Conservation (phyloP, 2,329 filamentous ascomycete species). For the Xylaria polymorpha region DNA sequence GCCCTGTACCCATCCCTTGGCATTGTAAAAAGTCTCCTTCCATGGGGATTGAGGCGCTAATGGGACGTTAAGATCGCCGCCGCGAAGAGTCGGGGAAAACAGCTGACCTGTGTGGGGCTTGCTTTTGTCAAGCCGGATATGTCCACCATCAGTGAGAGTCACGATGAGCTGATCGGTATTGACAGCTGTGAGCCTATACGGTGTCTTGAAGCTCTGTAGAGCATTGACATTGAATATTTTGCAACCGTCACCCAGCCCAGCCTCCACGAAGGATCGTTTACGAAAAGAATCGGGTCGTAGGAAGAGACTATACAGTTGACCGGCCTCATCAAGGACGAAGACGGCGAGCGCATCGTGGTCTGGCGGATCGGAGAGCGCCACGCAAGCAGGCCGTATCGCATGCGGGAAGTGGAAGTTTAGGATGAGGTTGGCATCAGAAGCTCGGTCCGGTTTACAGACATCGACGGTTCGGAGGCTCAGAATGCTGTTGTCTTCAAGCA, state of each 20-base stretch:
- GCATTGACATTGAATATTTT: constrained; percentile 79
- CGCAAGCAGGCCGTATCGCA: constrained; percentile 78
- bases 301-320: constrained; percentile 86
- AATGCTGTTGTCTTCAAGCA: constrained; percentile 81
- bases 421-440: constrained; percentile 77
- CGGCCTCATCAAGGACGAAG: constrained; percentile 74
- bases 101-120: constrained; percentile 60
- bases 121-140: constrained; percentile 76
- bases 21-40: constrained; percentile 79
- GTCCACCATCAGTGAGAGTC: constrained; percentile 81
- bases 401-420: constrained; percentile 82
- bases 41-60: constrained; percentile 59
- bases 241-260: constrained; percentile 79
- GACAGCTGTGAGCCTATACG: constrained; percentile 83
- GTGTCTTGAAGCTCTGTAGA: constrained; percentile 75
- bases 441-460: constrained; percentile 74
- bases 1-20: constrained; percentile 77
- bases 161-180: constrained; percentile 80
- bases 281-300: constrained; percentile 85
- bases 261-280: constrained; percentile 74
- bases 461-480: constrained; percentile 88
- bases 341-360: constrained; percentile 70
- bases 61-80: constrained; percentile 39
- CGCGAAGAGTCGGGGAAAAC: not conserved
- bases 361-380: constrained; percentile 83